Base-by-base conservation (phyloP, 1,139 yeast species). In the Lodderomyces theae region DNA sequence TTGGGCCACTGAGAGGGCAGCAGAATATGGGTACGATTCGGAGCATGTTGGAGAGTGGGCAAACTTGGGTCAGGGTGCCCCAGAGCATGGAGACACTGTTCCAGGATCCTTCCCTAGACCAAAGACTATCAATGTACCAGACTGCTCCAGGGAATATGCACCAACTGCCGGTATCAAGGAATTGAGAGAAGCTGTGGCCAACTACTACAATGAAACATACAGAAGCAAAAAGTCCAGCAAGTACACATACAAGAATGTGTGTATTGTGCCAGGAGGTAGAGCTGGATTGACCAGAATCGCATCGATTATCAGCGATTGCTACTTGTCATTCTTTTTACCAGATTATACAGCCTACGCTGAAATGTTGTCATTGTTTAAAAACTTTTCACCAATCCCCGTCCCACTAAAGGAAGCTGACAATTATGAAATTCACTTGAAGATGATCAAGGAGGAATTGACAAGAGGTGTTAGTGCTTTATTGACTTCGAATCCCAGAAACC, bases 331-430 rank as follows among this genome's bases (percentile, higher is more conserved):
- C 58, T 80, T 80, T 57, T 66, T 80, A 51, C 86, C 86, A 4
- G 86, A 80, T 56, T 80, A 80, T 54, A 80, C 86, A 19, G 86
- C 86, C 3, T 80, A 80, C 53, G 82, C 86, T n/a, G 86, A 80
- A 58, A 80, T 80, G 85, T 65, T 80, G 52, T 77, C 84, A 11
- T 66, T 79, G 41, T 80, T 80, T 64, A 80, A 80, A 64, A 80
- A 80, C 58, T 80, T 80, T 56, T 76, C 83, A 1, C 85, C 86
- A 6, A 79, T 80, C 42, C 86, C 86, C 1, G 85, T 79, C 9
- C 86, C 86, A 1, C 64, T 80, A 50, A 74, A 70, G 46, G 84
- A 80, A 51, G 65, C 72, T 16, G 86, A 80, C 56, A 74, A 79
- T 50, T 80, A 80, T 59, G 77, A 76, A 44, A 71, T 80, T 34